Evolutionary conservation across 2,329 filamentous ascomycete genomes (phyloP).

Genomic region (Pseudogymnoascus sp.): DNA sequence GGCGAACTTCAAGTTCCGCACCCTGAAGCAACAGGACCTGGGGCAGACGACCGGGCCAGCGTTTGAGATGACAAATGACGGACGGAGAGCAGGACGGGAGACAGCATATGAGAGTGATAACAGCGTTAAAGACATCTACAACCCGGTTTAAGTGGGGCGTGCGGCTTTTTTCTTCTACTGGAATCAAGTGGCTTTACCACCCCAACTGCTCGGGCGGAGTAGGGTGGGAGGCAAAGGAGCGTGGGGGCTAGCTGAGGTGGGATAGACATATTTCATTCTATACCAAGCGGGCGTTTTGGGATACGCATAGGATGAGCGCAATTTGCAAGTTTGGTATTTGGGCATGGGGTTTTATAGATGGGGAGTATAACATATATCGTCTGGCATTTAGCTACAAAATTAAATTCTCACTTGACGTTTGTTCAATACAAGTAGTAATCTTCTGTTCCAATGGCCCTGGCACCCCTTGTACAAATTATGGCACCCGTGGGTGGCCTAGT

Average conservation of each 20-base stretch:
- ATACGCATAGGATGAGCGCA: neutral
- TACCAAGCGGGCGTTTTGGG: neutral
- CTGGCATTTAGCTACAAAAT: neutral
- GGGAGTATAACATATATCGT: neutral
- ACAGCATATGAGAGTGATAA: neutral
- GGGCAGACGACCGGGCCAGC: neutral
- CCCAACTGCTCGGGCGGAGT: no score
- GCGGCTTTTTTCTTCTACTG: neutral
- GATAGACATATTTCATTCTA: neutral
- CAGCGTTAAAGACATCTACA: neutral
- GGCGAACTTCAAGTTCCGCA: neutral
- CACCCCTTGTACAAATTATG: no score
- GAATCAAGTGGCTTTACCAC: neutral
- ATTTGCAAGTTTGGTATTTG: neutral
- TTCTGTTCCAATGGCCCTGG: no score
- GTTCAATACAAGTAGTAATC: no score
- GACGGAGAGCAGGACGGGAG: neutral
- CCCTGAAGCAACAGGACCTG: neutral
- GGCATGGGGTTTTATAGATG: neutral
- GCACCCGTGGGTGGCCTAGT: no score
- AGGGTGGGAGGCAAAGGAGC: neutral
- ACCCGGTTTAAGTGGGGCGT: neutral
- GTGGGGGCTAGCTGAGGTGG: neutral
- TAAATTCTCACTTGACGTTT: neutral
- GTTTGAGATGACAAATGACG: neutral